phyloP scores from a whole-genome alignment of 1,284 basidiomycete genomes.

The Baeospora myosura region DNA sequence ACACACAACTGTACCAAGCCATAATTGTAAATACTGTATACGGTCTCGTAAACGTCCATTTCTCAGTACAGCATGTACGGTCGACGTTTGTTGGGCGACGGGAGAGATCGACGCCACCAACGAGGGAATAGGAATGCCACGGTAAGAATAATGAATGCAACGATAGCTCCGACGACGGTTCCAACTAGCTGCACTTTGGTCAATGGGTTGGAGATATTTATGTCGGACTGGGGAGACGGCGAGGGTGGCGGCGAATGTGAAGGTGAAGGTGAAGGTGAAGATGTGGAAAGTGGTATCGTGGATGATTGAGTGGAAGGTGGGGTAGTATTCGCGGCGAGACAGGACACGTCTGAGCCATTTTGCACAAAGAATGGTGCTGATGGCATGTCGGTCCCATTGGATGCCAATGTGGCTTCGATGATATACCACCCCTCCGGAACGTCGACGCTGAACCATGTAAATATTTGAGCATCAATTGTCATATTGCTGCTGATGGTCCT shows the following conservation, averaged over 20 bases:
- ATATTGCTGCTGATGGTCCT: slow-evolving; percentile 4
- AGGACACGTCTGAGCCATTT: slow-evolving; percentile 31
- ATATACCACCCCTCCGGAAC: slow-evolving; percentile 38
- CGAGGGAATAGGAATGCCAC: slow-evolving; percentile 6
- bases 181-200: slow-evolving; percentile 1
- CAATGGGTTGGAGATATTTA: too few relatives aligned
- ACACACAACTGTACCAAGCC: slow-evolving; percentile 10
- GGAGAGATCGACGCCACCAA: slow-evolving; percentile 7
- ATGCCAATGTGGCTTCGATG: slow-evolving; percentile 22
- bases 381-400: slow-evolving; percentile 11
- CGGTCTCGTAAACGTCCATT: not conserved
- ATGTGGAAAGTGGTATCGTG: not conserved
- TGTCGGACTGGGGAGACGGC: too few relatives aligned
- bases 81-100: slow-evolving; percentile 2
- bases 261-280: not conserved
- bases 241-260: too few relatives aligned
- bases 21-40: not conserved
- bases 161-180: slow-evolving; percentile 1
- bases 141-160: slow-evolving; percentile 1
- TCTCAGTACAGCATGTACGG: not conserved
- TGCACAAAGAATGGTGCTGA: slow-evolving; percentile 29
- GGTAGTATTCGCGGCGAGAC: slow-evolving; percentile 18
- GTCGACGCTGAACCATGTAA: slow-evolving; percentile 29
- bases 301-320: not conserved
- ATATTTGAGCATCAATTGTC: slow-evolving; percentile 9